phyloP scores from a whole-genome alignment of 805 yeast species.

The Candida fluviatilis region DNA sequence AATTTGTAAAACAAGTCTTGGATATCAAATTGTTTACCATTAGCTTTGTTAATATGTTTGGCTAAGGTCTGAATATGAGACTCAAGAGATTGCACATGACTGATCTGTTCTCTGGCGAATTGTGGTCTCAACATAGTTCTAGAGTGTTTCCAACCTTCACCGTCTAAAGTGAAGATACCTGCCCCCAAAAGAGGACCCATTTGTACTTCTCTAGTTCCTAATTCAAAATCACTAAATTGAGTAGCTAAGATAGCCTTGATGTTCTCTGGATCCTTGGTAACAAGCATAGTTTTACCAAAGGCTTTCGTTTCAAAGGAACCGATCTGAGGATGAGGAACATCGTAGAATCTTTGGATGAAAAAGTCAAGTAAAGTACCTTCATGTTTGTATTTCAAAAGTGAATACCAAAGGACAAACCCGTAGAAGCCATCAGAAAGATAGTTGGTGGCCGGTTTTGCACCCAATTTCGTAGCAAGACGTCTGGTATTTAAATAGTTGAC shows the following conservation, averaged over 20 bases:
- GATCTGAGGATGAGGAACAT: constrained; percentile 5
- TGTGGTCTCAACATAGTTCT: constrained; percentile 33
- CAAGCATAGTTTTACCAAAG: constrained; percentile 16
- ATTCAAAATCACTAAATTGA: constrained; percentile 28
- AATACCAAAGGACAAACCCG: constrained; percentile 18
- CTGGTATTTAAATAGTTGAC: not conserved
- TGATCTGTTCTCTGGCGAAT: constrained; percentile 30
- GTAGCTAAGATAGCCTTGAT: constrained; percentile 32
- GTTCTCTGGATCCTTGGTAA: constrained; percentile 29
- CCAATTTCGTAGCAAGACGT: constrained; percentile 9
- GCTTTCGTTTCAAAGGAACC: constrained; percentile 2
- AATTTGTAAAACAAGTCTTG: constrained; percentile 28
- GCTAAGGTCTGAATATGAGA: constrained; percentile 21
- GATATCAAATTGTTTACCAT: constrained; percentile 25
- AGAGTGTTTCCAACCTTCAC: constrained; percentile 32
- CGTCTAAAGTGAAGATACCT: constrained; percentile 33
- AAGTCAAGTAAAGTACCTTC: constrained; percentile 23
- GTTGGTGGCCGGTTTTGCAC: constrained; percentile 11
- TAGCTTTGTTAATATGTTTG: constrained; percentile 16
- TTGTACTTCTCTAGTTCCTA: constrained; percentile 27
- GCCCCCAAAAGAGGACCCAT: constrained; percentile 30
- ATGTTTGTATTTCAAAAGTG: constrained; percentile 14
- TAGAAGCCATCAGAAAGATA: constrained; percentile 9
- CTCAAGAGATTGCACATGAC: constrained; percentile 27
- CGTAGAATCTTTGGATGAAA: constrained; percentile 9